Conservation (phyloP, 129 eudicot genomes). For the Rutidosis leptorrhynchoides region DNA sequence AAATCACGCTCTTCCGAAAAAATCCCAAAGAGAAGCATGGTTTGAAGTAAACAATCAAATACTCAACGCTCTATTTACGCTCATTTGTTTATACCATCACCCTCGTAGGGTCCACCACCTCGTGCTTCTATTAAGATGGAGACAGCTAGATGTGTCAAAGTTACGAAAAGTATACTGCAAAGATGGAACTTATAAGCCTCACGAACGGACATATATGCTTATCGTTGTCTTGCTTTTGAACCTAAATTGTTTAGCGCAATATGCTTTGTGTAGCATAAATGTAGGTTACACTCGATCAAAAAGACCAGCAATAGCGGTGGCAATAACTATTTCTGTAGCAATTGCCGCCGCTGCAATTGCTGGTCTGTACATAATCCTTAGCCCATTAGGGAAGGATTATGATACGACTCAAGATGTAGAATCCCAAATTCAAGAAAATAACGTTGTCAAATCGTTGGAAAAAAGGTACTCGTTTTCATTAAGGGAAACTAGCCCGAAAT, state of each 20-base stretch:
- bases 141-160: slow-evolving; percentile 49
- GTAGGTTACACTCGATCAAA: slow-evolving; percentile 69
- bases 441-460: slow-evolving; percentile 40
- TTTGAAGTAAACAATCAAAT: slow-evolving; percentile 93
- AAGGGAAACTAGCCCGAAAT: slow-evolving; percentile 52
- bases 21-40: slow-evolving; percentile 81
- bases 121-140: slow-evolving; percentile 75
- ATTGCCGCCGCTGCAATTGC: slow-evolving; percentile 92
- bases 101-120: slow-evolving; percentile 73
- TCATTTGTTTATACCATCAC: slow-evolving; percentile 85
- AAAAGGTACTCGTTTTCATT: slow-evolving; percentile 66
- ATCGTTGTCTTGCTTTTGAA: slow-evolving; percentile 65
- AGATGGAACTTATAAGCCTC: slow-evolving; percentile 77
- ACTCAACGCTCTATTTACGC: slow-evolving; percentile 84
- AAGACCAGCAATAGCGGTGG: slow-evolving; percentile 85
- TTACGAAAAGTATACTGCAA: slow-evolving; percentile 75
- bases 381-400: slow-evolving; percentile 90
- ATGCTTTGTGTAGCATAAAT: slow-evolving; percentile 73
- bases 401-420: slow-evolving; percentile 52
- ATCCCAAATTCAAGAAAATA: slow-evolving; percentile 42
- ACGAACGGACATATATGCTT: slow-evolving; percentile 81
- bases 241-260: slow-evolving; percentile 89
- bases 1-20: slow-evolving; percentile 63
- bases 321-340: slow-evolving; percentile 66
- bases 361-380: slow-evolving; percentile 64